Percentiles rank a stretch among this genome's conserved stretches.
Conservation (phyloP, 2,329 filamentous ascomycete genomes). For the Diaporthe velutina region DNA sequence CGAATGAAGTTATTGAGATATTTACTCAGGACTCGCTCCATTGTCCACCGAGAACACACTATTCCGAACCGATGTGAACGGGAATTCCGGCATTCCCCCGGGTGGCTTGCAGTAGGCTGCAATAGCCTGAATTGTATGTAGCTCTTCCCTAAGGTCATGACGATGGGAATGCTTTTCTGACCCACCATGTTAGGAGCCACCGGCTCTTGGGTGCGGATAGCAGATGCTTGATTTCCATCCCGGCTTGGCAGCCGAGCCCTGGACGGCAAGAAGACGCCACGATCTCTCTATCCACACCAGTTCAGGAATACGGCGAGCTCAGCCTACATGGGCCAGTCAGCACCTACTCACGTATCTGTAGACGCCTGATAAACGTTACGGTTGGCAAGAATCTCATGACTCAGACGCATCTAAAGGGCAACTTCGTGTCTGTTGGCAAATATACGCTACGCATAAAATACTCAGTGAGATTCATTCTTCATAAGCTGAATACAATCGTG, state of each 20-base stretch:
- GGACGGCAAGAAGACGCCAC: neutral
- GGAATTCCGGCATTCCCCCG: neutral
- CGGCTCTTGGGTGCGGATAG: conserved; percentile 4
- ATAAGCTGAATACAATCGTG: too few relatives aligned
- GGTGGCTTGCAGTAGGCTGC: neutral
- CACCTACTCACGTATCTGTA: too few relatives aligned
- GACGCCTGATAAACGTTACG: too few relatives aligned
- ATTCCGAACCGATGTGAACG: neutral
- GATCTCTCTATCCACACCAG: neutral
- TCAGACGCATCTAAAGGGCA: too few relatives aligned
- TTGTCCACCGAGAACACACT: neutral
- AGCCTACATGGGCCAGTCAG: too few relatives aligned
- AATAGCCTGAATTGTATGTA: neutral
- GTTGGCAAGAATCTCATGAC: too few relatives aligned
- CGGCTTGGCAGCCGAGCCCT: conserved; percentile 15
- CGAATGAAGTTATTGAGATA: neutral
- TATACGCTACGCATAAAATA: too few relatives aligned
- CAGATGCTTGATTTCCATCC: conserved; percentile 15
- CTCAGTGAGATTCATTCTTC: too few relatives aligned
- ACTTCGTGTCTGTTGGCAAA: too few relatives aligned
- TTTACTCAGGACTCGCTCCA: neutral
- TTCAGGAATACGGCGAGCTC: neutral
- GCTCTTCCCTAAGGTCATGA: neutral
- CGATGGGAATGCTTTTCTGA: neutral
- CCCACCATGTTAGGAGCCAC: neutral